A percentile compares a stretch with the other conserved stretches of the same genome.
phyloP scores from a whole-genome alignment of 2,329 filamentous ascomycete genomes.

The Claviceps sp. region DNA sequence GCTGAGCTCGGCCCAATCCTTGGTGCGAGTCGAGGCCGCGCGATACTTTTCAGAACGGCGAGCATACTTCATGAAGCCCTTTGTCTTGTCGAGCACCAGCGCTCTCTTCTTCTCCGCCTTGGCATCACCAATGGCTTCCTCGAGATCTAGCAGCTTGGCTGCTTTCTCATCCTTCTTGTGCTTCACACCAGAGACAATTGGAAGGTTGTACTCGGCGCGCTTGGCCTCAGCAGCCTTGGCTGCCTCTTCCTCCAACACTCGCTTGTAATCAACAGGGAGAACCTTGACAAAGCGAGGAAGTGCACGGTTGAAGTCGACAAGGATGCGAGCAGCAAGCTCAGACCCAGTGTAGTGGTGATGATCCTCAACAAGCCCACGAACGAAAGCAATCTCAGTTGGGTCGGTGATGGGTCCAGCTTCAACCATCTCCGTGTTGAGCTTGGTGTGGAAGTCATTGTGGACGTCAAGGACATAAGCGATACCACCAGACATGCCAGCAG shows the following conservation, averaged over 20 bases:
- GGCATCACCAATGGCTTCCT: slow-evolving; percentile 76
- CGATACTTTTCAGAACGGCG: slow-evolving; percentile 90
- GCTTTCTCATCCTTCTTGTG: slow-evolving; percentile 54
- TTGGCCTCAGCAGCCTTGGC: slow-evolving; percentile 75
- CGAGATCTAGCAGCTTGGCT: slow-evolving; percentile 66
- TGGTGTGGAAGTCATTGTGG: slow-evolving; percentile 75
- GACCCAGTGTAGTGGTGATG: slow-evolving; percentile 97
- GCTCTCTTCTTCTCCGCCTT: slow-evolving; percentile 82
- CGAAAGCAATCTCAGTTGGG: slow-evolving; percentile 74
- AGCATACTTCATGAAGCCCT: slow-evolving; percentile 94
- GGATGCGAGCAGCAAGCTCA: slow-evolving; percentile 79
- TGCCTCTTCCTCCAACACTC: slow-evolving; percentile 74
- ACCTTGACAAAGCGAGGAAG: slow-evolving; percentile 88
- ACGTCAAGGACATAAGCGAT: slow-evolving; percentile 92
- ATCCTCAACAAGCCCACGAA: slow-evolving; percentile 86
- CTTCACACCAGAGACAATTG: slow-evolving; percentile 54
- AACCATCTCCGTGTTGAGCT: slow-evolving; percentile 97
- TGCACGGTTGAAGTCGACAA: slow-evolving; percentile 90
- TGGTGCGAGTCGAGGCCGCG: slow-evolving; percentile 65
- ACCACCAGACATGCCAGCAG: slow-evolving; percentile 95
- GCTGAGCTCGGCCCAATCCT: slow-evolving; percentile 89
- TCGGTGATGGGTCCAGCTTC: slow-evolving; percentile 77
- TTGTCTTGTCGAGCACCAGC: slow-evolving; percentile 91
- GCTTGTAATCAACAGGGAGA: slow-evolving; percentile 90
- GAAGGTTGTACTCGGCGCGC: slow-evolving; percentile 70